Conservation (phyloP, 352 stramenopile genomes). For the Phytophthora europaea region DNA sequence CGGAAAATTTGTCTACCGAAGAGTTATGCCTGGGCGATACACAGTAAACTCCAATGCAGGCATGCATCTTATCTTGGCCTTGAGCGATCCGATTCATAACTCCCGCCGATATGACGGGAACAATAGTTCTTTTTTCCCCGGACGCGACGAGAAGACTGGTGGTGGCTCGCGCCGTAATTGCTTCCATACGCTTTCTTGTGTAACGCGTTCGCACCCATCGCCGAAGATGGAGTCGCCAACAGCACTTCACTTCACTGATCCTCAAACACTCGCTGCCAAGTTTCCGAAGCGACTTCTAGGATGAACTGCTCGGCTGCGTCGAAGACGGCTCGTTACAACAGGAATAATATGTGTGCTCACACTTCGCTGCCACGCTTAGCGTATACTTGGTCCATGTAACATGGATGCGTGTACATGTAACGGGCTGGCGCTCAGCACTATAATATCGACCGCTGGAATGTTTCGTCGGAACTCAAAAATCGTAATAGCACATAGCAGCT, state of each 20-base stretch:
- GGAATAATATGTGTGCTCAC: no score
- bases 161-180: constrained; percentile 24
- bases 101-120: constrained; percentile 17
- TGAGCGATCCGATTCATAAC: not conserved
- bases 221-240: constrained; percentile 32
- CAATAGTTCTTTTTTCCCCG: not conserved
- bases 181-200: constrained; percentile 42
- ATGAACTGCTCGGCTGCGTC: no score
- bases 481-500: not conserved
- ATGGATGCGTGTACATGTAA: no score
- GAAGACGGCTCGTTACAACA: no score
- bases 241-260: not conserved
- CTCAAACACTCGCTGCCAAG: no score
- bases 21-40: constrained; percentile 7
- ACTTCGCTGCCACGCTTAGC: no score
- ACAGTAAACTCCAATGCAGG: constrained; percentile 17
- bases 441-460: not conserved
- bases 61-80: not conserved
- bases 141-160: constrained; percentile 27
- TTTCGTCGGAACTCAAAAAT: not conserved
- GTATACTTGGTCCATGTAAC: no score
- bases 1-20: constrained; percentile 9
- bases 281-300: no score
- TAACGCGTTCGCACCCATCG: constrained; percentile 33
- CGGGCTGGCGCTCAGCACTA: no score